phyloP scores from a whole-genome alignment of 2,329 filamentous ascomycete species.

The Pseudocercospora cruenta region DNA sequence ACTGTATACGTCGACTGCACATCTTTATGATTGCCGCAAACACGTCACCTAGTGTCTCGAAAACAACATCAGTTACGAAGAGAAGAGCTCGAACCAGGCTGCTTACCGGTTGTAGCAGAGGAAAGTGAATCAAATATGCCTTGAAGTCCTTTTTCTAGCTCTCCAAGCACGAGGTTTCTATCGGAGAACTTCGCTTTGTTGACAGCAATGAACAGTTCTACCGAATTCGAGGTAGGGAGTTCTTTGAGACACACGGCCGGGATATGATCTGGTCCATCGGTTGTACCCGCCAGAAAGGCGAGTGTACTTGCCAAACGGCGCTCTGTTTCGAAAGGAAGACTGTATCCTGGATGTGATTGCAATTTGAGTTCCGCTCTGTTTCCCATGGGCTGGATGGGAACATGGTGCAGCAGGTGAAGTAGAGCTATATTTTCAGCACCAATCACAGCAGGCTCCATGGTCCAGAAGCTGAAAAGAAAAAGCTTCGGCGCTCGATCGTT shows the following conservation, averaged over 20 bases:
- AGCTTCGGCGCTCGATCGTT: too few relatives aligned
- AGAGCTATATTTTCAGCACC: constrained; percentile 10
- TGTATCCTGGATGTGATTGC: neutral
- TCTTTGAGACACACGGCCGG: too few relatives aligned
- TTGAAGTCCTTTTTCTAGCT: too few relatives aligned
- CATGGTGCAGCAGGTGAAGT: constrained; percentile 4
- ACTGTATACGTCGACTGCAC: neutral
- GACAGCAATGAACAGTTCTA: too few relatives aligned
- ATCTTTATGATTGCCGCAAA: neutral
- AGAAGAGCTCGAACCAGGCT: too few relatives aligned
- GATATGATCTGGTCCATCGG: neutral
- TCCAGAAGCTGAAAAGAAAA: neutral
- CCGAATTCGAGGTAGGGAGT: too few relatives aligned
- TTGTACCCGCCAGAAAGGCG: neutral
- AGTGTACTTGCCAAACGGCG: neutral
- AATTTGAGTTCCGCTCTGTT: constrained; percentile 3
- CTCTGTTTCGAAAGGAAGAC: constrained; percentile 8
- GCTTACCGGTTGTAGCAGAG: too few relatives aligned
- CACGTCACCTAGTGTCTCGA: too few relatives aligned
- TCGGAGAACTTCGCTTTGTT: too few relatives aligned
- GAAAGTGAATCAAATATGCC: too few relatives aligned
- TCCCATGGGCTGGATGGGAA: neutral
- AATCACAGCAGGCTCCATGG: neutral
- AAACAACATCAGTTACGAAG: too few relatives aligned
- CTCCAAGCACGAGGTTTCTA: too few relatives aligned